Percentiles rank a stretch among this genome's conserved stretches.
Conservation (phyloP, 768 basidiomycete species). For the Boletus insuetus region DNA sequence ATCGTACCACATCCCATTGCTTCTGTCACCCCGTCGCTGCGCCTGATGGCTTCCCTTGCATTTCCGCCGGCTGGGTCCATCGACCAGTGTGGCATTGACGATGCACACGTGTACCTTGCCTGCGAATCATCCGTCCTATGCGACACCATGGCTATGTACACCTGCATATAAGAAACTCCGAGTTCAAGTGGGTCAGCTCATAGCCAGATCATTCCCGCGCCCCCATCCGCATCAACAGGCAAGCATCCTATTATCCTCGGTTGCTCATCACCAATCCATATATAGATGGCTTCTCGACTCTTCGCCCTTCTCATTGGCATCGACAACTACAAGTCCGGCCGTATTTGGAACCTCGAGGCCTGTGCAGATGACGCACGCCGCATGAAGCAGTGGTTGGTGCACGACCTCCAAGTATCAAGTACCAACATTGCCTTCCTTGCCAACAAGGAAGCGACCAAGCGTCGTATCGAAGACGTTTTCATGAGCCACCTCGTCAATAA, state of each 20-base stretch:
- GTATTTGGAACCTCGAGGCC: slow-evolving; percentile 64
- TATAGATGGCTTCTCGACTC: slow-evolving; percentile 44
- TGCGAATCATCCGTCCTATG: background rate
- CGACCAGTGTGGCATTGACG: slow-evolving; percentile 3
- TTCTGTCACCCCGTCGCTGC: slow-evolving; percentile 4
- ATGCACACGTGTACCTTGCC: background rate
- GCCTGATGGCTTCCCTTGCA: slow-evolving; percentile 12
- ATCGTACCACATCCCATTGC: background rate
- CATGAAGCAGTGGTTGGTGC: slow-evolving; percentile 54
- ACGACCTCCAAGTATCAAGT: slow-evolving; percentile 56
- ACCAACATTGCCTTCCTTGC: slow-evolving; percentile 56
- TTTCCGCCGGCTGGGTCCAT: slow-evolving; percentile 18
- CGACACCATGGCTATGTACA: slow-evolving; percentile 10
- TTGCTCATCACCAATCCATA: slow-evolving; percentile 7
- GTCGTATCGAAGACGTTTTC: slow-evolving; percentile 58
- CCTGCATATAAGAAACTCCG: slow-evolving; percentile 17
- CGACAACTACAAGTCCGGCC: slow-evolving; percentile 63
- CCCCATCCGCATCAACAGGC: slow-evolving; percentile 9
- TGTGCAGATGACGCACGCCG: slow-evolving; percentile 63
- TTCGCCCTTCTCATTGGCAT: slow-evolving; percentile 70
- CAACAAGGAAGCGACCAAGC: slow-evolving; percentile 59
- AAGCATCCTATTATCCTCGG: background rate
- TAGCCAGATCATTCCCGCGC: slow-evolving; percentile 10
- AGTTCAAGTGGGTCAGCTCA: background rate
- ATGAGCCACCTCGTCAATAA: slow-evolving; percentile 64